Conservation (phyloP, 2,329 filamentous ascomycete species). For the Keithomyces neogunnii region DNA sequence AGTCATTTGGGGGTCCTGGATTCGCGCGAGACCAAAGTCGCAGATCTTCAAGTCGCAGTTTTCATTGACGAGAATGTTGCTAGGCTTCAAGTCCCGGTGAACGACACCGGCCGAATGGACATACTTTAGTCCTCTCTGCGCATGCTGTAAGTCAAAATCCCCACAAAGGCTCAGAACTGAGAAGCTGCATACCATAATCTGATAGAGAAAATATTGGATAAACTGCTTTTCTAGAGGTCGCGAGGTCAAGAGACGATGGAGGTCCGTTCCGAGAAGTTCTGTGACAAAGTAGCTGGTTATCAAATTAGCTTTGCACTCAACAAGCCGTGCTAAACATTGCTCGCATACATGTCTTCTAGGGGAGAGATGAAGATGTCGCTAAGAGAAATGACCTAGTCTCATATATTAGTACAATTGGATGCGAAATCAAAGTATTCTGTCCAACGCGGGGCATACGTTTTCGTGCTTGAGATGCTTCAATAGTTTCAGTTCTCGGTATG, state of each 20-base stretch:
- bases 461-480: constrained; percentile 95
- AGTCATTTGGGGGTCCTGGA: constrained; percentile 99
- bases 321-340: constrained; percentile 4
- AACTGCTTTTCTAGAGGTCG: constrained; percentile 98
- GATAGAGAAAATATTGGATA: constrained; percentile 99
- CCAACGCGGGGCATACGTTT: constrained; percentile 55
- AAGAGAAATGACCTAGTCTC: constrained; percentile 77
- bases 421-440: neutral
- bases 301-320: constrained; percentile 10
- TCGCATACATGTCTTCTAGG: constrained; percentile 86
- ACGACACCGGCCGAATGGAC: constrained; percentile 98
- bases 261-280: constrained; percentile 90
- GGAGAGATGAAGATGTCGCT: constrained; percentile 99
- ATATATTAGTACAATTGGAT: constrained; percentile 3
- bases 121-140: constrained; percentile 91
- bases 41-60: constrained; percentile 99
- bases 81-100: constrained; percentile 94
- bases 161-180: constrained; percentile 1
- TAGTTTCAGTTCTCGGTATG: constrained; percentile 94
- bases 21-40: constrained; percentile 94
- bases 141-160: constrained; percentile 8
- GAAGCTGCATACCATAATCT: constrained; percentile 70
- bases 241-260: constrained; percentile 91
- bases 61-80: constrained; percentile 98
- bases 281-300: constrained; percentile 83